These are phyloP conservation scores for Citrus mangshanensis DNA, from an alignment of 345 rosid species.

Conservation along the genomic window DNA sequence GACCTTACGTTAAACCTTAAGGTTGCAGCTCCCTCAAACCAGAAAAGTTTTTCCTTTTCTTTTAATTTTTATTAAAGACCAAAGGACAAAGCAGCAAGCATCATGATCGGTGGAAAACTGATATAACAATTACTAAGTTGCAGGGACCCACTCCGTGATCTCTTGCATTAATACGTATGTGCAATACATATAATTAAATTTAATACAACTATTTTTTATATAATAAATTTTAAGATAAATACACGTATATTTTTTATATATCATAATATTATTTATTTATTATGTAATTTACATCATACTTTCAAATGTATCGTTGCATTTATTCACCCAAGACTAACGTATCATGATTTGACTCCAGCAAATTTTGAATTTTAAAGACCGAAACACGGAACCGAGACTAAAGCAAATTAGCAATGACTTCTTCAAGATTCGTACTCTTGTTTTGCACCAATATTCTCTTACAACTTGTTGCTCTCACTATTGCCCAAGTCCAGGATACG, in stretches of 20 bases:
- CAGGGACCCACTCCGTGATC: no score
- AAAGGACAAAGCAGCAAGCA: background rate
- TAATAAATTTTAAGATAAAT: no score
- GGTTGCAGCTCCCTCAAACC: no score
- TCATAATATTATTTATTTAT: no score
- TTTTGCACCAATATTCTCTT: background rate
- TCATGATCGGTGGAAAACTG: no score
- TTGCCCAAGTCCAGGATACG: conserved; percentile 4
- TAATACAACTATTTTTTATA: rapidly evolving
- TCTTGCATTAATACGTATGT: no score
- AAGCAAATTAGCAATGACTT: background rate
- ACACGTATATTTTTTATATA: no score
- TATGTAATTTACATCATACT: rapidly evolving
- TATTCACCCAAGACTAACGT: background rate
- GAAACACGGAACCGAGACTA: background rate
- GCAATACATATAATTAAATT: no score
- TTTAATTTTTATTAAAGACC: background rate
- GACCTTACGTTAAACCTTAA: no score
- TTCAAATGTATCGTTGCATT: background rate
- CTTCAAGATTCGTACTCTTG: background rate
- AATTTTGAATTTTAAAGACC: background rate
- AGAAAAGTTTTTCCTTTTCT: background rate
- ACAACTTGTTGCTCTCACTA: background rate
- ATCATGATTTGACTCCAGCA: background rate
- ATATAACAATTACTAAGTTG: no score